Base-by-base conservation (phyloP, 345 rosid species). In the Murraya koenigii region DNA sequence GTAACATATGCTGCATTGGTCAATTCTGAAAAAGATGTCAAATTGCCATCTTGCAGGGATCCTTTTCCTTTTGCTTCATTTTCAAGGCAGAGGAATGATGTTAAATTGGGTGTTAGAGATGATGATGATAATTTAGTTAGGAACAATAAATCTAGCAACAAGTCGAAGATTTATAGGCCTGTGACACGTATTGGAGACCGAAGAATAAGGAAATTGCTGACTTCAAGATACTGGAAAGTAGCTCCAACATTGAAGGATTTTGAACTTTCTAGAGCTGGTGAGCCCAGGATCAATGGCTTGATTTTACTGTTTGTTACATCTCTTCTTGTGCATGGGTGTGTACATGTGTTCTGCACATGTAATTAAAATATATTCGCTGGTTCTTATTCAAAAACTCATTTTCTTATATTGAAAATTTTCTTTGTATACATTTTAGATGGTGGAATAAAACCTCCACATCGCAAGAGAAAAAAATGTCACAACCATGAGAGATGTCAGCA, bases 91-190 rank as follows among this genome's bases (percentile, higher is more conserved):
- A 84, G 88, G 91, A 87, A 80, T 78, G 81, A 76, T 66, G 33
- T 60, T 82, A 91, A 85, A 75, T 84, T 92, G 91, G 91, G 81
- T 87, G 64, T 74, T 80, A 90, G 88, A 87, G 94, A 93, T 90
- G 90, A 87, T 86, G 96, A 90, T 1, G 91, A 90, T 86, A 91
- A 87, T 28, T 80, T 80, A 83, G 78, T 83, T 88, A 91, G 91
- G 87, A 89, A 60, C 30, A 84, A 84, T 70, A 93, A 81, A 77
- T 66, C 79, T 86, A 83, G 78, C 80, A 84, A 78, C 74, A 90
- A 82, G 79, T 79, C 80, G 74, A 92, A 82, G 85, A 80, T 87
- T 10, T 83, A 76, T 81, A 89, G 92, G 97, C 88, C 87, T 83
- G 81, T 87, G n/a, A 78, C 91, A 17, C 85, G 82, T 33, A 82